A percentile compares a stretch with the other conserved stretches of the same genome.
phyloP scores from a whole-genome alignment of 2,329 filamentous ascomycete species.

The Talaromyces sp. region DNA sequence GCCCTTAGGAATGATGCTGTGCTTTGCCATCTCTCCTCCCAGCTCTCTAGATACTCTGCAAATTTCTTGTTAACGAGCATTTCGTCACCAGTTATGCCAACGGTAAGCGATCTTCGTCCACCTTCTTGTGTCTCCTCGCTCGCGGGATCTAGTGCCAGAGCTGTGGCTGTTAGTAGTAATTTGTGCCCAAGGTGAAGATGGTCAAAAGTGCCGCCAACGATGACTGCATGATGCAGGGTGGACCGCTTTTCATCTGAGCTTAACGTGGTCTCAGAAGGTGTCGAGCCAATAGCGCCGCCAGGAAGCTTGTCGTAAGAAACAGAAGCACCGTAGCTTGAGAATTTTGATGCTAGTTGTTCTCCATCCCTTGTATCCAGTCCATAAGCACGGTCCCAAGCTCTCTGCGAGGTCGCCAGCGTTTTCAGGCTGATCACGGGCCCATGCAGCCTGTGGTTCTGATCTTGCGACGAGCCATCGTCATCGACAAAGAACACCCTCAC shows the following conservation, averaged over 20 bases:
- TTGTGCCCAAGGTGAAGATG: slow-evolving; percentile 95
- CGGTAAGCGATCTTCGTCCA: slow-evolving; percentile 56
- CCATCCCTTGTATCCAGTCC: slow-evolving; percentile 23
- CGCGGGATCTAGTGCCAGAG: slow-evolving; percentile 59
- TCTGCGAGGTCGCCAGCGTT: slow-evolving; percentile 39
- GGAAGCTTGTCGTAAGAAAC: slow-evolving; percentile 16
- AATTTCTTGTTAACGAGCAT: slow-evolving; percentile 86
- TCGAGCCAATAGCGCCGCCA: slow-evolving; percentile 16
- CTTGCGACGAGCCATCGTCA: slow-evolving; percentile 37
- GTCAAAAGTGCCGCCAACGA: slow-evolving; percentile 91
- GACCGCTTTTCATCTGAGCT: slow-evolving; percentile 15
- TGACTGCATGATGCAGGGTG: slow-evolving; percentile 55
- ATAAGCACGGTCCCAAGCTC: slow-evolving; percentile 27
- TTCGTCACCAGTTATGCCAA: slow-evolving; percentile 85
- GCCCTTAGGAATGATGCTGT: slow-evolving; percentile 65
- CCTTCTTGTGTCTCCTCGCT: slow-evolving; percentile 22
- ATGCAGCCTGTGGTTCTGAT: slow-evolving; percentile 16
- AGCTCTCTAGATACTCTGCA: slow-evolving; percentile 71
- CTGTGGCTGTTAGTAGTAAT: slow-evolving; percentile 83
- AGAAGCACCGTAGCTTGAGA: slow-evolving; percentile 18
- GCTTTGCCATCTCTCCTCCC: slow-evolving; percentile 64
- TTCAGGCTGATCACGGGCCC: slow-evolving; percentile 48
- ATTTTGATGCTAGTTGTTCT: slow-evolving; percentile 22
- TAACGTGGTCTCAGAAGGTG: slow-evolving; percentile 17
- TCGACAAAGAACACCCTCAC: slow-evolving; percentile 68